These are phyloP conservation scores for Golovinomyces cichoracearum DNA, from an alignment of 2,329 filamentous ascomycete species.

Conservation along the genomic window DNA sequence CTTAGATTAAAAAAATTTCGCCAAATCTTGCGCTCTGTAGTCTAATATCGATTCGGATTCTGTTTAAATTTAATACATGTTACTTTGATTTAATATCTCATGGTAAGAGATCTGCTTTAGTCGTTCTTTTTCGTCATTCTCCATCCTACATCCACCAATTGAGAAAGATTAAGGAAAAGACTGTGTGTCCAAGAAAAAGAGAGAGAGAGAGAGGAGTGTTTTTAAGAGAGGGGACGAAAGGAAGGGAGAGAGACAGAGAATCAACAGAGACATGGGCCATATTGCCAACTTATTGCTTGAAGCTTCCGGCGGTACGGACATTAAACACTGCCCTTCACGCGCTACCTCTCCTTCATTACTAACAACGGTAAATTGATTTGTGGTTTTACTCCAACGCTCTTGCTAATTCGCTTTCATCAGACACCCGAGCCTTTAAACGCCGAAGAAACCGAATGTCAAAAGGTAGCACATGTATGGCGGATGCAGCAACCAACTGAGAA, in stretches of 20 bases:
- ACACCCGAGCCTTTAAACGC: conserved; percentile 3
- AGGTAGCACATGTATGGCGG: conserved; percentile 29
- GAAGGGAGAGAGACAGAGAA: too few relatives aligned
- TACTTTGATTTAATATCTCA: background rate
- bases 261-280: conserved; percentile 32
- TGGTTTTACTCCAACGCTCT: background rate
- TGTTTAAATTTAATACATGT: background rate
- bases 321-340: conserved; percentile 26
- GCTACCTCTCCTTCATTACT: conserved; percentile 16
- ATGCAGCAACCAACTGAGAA: conserved; percentile 27
- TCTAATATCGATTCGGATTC: background rate
- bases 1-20: background rate
- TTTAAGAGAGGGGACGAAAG: too few relatives aligned
- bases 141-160: background rate
- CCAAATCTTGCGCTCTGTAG: background rate
- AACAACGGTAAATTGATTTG: background rate
- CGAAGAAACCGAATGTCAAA: conserved; percentile 9
- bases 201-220: too few relatives aligned
- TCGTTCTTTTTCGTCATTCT: background rate
- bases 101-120: background rate
- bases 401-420: conserved; percentile 1
- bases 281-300: conserved; percentile 33
- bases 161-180: background rate
- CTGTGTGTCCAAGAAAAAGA: too few relatives aligned
- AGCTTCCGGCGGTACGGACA: conserved; percentile 11